Evolutionary conservation across 2,329 filamentous ascomycete genomes (phyloP), one percentile per base, ranked within the genome.

Genomic region (Xylaria sp.): DNA sequence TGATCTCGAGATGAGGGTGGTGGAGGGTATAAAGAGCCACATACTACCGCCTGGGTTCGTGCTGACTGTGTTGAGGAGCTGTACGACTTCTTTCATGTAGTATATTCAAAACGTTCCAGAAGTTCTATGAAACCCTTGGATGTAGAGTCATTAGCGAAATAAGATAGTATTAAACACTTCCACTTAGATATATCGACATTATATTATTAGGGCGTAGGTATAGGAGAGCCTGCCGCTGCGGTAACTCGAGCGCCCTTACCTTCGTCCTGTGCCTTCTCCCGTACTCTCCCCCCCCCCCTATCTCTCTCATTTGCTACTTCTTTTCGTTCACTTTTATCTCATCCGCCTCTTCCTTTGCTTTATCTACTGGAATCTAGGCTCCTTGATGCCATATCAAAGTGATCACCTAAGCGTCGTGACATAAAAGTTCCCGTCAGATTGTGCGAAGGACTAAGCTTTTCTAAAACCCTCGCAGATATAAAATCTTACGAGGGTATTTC

Each of bases 61-160:
- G 66, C 58, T 65, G 62, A 62, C 61, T 50, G 53, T 42, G 29
- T 65, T 57, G 36, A 57, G 4, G 22, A 61, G 29, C 82, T 84
- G 20, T 7, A n/a, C 17, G 3, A 10, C 33, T 61, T 49, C 31
- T 29, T 88, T 88, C 87, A 92, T 79, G 90, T 88, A 67, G 86
- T 87, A n/a, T n/a, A n/a, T n/a, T n/a, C 58, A 83, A 84, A 68
- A 81, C 83, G 27, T 38, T 50, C 33, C 53, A 45, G 47, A 86
- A 67, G 11, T 31, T 50, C 42, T 45, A 49, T n/a, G 86, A 67
- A 83, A 86, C 62, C 84, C 86, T 66, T 85, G 15, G 5, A 7
- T 42, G n/a, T 42, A 42, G 17, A n/a, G n/a, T n/a, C n/a, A n/a
- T n/a, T n/a, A n/a, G n/a, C n/a, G n/a, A n/a, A n/a, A n/a, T n/a